Conservation (phyloP, 371 early-diverging fungal species). For the Mucor sp. region DNA sequence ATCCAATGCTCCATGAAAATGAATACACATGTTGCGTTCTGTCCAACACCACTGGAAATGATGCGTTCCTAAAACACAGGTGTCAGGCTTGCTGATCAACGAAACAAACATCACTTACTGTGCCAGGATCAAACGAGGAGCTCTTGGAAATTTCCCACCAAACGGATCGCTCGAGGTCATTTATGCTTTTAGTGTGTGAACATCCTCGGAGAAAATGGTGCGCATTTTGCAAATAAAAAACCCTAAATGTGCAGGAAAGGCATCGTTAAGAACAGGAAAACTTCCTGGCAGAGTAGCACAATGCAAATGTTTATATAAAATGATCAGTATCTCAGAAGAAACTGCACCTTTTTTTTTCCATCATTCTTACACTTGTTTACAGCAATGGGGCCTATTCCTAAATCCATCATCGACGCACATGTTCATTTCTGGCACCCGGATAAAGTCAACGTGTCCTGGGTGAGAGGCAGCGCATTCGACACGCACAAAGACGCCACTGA, state of each 20-base stretch:
- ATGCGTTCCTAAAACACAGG: no score
- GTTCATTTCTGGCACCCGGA: conserved; percentile 51
- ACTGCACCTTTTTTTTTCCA: background rate
- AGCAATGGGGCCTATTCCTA: conserved; percentile 12
- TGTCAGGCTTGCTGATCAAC: background rate
- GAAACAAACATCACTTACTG: background rate
- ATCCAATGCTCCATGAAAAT: no score
- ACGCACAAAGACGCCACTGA: conserved; percentile 24
- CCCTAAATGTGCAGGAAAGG: background rate
- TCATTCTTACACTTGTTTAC: background rate
- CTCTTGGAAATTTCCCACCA: background rate
- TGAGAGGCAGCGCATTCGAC: conserved; percentile 17
- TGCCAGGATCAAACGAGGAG: background rate
- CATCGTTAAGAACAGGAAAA: background rate
- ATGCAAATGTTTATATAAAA: background rate
- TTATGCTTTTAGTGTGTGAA: background rate
- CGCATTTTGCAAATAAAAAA: background rate
- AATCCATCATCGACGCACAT: conserved; percentile 33
- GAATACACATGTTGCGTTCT: no score
- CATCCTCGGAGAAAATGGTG: conserved; percentile 5
- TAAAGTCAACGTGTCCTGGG: conserved; percentile 36
- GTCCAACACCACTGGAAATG: no score
- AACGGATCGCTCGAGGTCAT: background rate
- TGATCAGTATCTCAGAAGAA: background rate
- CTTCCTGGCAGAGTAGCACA: background rate